Evolutionary conservation across 345 rosid genomes (phyloP), one percentile per base, ranked within the genome.

Genomic region (Mallotus nudiflorus): DNA sequence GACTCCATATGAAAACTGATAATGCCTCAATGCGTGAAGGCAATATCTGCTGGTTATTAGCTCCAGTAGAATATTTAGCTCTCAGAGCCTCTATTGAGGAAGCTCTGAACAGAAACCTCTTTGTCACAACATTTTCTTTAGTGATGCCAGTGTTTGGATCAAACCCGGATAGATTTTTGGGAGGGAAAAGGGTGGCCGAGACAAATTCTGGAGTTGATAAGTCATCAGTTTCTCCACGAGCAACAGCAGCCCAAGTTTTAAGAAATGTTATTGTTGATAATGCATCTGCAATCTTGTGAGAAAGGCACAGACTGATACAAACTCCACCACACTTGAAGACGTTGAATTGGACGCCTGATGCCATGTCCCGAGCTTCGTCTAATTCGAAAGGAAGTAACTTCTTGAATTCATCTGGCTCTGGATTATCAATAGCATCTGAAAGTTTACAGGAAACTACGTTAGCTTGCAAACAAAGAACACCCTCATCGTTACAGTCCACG

Each of bases 271-370:
- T 55, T 24, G 62, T 25, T 22, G 89, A 77, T 0, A 78, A 66
- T 4, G 81, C 87, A 24, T 87, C 92, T 2, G 78, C 78, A 12
- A 81, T 56, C 67, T 63, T 76, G 75, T 88, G 92, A 15, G 88
- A 83, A 0, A 77, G 20, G 37, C 72, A 56, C 1, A 81, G 27
- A 9, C 73, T 37, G 5, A 86, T 27, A 14, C 82, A 85, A 3
- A 82, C 44, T n/a, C 87, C 93, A 10, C 89, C 84, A 2, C 84
- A 79, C 11, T 78, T 70, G 15, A 84, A 74, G 68, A 73, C 25
- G 42, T 77, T 84, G 69, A 79, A 55, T 68, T 86, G 90, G 51
- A 84, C 20, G 1, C 75, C 77, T 0, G 56, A 16, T 0, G 63
- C 68, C 11, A 77, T 0, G 14, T 71, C 80, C 2, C 50, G 37